A percentile compares a stretch with the other conserved stretches of the same genome.
Conservation (phyloP, 2,329 filamentous ascomycete species). For the Colletotrichum zoysiae region DNA sequence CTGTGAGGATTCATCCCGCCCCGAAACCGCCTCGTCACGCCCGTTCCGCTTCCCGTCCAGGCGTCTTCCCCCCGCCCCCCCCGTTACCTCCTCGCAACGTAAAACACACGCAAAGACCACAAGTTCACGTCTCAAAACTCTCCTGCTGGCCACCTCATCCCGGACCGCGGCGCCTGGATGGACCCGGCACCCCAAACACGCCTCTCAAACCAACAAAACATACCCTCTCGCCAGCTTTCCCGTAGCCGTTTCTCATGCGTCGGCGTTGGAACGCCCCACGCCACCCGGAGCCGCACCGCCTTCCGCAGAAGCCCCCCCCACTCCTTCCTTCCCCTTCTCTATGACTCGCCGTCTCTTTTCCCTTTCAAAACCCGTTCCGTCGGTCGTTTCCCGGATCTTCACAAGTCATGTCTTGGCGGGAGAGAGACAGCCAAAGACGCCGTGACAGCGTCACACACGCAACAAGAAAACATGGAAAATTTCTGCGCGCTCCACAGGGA, state of each 20-base stretch:
- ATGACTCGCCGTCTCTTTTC: background rate
- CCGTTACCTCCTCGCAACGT: background rate
- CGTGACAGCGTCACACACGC: background rate
- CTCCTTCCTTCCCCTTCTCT: too few relatives aligned
- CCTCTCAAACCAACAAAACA: constrained; percentile 1
- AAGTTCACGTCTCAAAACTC: constrained; percentile 13
- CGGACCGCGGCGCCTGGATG: background rate
- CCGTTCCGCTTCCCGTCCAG: background rate
- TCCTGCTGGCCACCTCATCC: background rate
- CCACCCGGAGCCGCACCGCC: background rate
- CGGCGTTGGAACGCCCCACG: background rate
- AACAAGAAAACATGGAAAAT: background rate
- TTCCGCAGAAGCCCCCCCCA: too few relatives aligned
- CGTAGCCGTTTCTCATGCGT: background rate
- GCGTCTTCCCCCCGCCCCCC: background rate
- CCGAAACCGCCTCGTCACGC: background rate
- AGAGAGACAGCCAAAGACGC: background rate
- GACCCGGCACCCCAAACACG: constrained; percentile 2
- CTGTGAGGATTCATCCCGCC: constrained; percentile 5
- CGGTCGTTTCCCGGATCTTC: background rate
- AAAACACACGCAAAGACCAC: constrained; percentile 14
- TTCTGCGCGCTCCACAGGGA: background rate
- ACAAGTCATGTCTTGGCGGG: background rate
- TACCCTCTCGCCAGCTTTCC: background rate
- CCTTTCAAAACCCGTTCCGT: background rate